Base-by-base conservation (phyloP, 2,329 filamentous ascomycete species). In the Trichophyton mentagrophytes region DNA sequence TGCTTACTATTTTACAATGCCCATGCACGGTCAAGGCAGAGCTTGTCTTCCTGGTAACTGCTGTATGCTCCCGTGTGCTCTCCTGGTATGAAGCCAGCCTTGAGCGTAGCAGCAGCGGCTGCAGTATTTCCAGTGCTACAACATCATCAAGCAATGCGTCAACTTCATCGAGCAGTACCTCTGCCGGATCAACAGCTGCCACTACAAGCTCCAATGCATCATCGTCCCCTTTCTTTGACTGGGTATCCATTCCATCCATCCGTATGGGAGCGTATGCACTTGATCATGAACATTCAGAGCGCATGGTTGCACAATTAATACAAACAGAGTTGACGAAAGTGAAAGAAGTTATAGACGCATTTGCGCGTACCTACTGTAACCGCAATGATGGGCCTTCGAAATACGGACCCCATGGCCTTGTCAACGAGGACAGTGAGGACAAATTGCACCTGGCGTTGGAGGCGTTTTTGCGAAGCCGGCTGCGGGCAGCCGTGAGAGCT, bases 291-390 rank as follows among this genome's bases (percentile, higher is more conserved):
- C 22, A 27, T 15, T 55, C 49, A 11, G 20, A 55, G 13, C 49
- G 49, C 49, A 55, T 55, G 49, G 49, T 55, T 15, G 49, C 49
- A 7, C 49, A 55, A 36, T n/a, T 55, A 20, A 55, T 55, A n/a
- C 49, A 55, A 20, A 55, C 20, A 7, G 49, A 55, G 17, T 11
- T 55, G 20, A 27, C 30, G 13, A 55, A 55, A n/a, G 49, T 55
- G 25, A 36, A 55, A 55, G 49, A 55, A 20, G 49, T 55, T 6
- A 36, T 55, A 13, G 49, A 55, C 3, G 13, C 30, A 15, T 55
- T 55, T 36, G 49, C 49, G 4, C 49, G 49, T 0, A 55, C 49
- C n/a, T 44, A 44, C n/a, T 44, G 40, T n/a, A 7, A 17, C n/a
- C 40, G 15, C 40, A 20, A 6, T 17, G 40, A 44, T 44, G 40